Evolutionary conservation across 371 early-diverging fungal genomes (phyloP), one percentile per base, ranked within the genome.

Genomic region (Rhizopus stolonifer): DNA sequence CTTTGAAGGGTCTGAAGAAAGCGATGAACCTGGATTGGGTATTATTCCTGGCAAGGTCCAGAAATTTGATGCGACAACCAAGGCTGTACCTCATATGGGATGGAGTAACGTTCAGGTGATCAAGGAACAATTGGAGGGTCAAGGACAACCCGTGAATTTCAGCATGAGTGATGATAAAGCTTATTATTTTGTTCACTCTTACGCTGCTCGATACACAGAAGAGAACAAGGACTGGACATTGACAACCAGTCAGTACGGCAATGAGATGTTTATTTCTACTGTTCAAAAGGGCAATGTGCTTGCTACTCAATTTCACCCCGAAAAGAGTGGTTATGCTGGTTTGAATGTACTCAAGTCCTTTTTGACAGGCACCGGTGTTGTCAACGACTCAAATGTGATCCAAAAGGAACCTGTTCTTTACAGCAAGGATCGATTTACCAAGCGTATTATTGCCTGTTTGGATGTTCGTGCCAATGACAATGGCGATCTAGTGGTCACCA

Each of bases 121-220:
- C 11, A 74, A 84, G 48, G 58, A 59, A 21, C 54, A 64, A 32
- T 46, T 50, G 10, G 33, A 62, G 14, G 46, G 57, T 6, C 64
- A 61, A 0, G 69, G 64, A 51, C 65, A 70, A 46, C 50, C 46
- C 17, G 64, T 66, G 18, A 51, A 58, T 26, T 75, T 60, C 49
- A 71, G 77, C 46, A 64, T 87, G 25, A 70, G 75, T 24, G 60
- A 73, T 18, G 73, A 70, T 0, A 64, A 74, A 7, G 75, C 80
- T 23, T 97, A 93, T 74, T 98, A 98, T 66, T 98, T 97, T 77
- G 96, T 98, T 25, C 99, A 98, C 72, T 95, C 96, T 8, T 98
- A 82, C 64, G 95, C 91, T 0, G 91, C 88, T 5, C 89, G 86
- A 1, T 85, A 81, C 23, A 61, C 67, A 3, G 78, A 72, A 10